Base-by-base conservation (phyloP, 2,329 filamentous ascomycete genomes). In the Paramyrothecium sp. region DNA sequence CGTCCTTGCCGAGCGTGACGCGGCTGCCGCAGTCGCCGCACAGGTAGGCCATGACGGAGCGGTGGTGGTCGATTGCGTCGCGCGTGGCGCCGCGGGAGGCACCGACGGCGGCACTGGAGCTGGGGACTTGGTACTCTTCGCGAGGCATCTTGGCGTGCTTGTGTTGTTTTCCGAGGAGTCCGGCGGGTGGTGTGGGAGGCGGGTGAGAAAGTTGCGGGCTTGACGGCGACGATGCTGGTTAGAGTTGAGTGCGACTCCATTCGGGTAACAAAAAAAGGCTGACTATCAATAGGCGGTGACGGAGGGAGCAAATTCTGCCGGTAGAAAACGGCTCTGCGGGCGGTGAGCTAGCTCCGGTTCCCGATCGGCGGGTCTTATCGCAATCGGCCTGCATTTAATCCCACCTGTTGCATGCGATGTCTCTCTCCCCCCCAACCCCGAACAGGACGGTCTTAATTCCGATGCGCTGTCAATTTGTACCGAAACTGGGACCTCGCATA, bases 91-190 rank as follows among this genome's bases (percentile, higher is more conserved):
- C 71, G 63, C 74, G 74, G 51, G 71, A 73, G 54, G 77, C 78
- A 61, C 72, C 71, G 62, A 68, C 68, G 56, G 75, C 72, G 33
- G 73, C 70, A 10, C 26, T 30, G 65, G 80, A 77, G 56, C 85
- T 82, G 54, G 90, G 89, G 59, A 91, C 85, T 69, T 90, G 87
- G 78, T 93, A 94, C 61, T 86, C 82, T 83, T 93, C 90, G 77
- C 89, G 89, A 58, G 87, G 88, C 84, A 89, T 78, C 30, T 51
- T 64, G 51, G 44, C 10, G 17, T n/a, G 13, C 22, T 3, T 58
- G n/a, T 57, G 17, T 52, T 50, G n/a, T 49, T 26, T 50, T 20
- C 51, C 46, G 51, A 20, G 46, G 38, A 30, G 38, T 51, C 22
- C 17, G 21, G 13, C 5, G n/a, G n/a, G 21, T 22, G 58, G 30